phyloP scores from a whole-genome alignment of 2,329 filamentous ascomycete genomes.

The Paracorniculantispora psalliotae region DNA sequence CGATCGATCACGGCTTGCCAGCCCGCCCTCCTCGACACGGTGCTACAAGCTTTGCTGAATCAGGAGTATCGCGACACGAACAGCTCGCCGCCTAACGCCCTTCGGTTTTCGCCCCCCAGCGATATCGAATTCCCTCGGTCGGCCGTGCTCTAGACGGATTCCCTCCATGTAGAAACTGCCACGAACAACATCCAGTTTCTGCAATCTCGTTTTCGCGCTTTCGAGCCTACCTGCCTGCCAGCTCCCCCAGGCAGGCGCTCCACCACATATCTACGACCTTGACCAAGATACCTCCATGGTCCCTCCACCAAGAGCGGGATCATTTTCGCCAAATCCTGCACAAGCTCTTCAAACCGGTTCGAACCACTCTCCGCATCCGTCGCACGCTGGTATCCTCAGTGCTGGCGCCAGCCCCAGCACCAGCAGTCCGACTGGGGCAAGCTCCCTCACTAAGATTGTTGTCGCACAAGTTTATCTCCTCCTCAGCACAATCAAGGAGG shows the following conservation, averaged over 20 bases:
- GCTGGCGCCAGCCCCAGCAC: slow-evolving; percentile 58
- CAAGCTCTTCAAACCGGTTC: slow-evolving; percentile 53
- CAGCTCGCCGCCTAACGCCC: background rate
- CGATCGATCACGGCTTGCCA: background rate
- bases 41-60: slow-evolving; percentile 1
- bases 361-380: slow-evolving; percentile 52
- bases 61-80: slow-evolving; percentile 7
- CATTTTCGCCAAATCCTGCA: slow-evolving; percentile 58
- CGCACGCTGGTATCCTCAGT: slow-evolving; percentile 52
- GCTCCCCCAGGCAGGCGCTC: slow-evolving; percentile 33
- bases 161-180: slow-evolving; percentile 32
- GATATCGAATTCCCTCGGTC: slow-evolving; percentile 16
- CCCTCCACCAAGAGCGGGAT: slow-evolving; percentile 58
- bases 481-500: slow-evolving; percentile 90
- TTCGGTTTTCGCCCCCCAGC: slow-evolving; percentile 1
- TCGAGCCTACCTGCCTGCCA: slow-evolving; percentile 31
- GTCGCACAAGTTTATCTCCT: slow-evolving; percentile 93
- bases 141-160: slow-evolving; percentile 12
- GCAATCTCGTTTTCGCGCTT: slow-evolving; percentile 25
- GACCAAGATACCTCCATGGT: slow-evolving; percentile 47
- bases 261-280: slow-evolving; percentile 26
- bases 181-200: slow-evolving; percentile 21
- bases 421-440: slow-evolving; percentile 57
- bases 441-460: slow-evolving; percentile 82
- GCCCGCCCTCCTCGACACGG: background rate